Base-by-base conservation (phyloP, 768 basidiomycete species). In the Udeniomyces megalosporus region DNA sequence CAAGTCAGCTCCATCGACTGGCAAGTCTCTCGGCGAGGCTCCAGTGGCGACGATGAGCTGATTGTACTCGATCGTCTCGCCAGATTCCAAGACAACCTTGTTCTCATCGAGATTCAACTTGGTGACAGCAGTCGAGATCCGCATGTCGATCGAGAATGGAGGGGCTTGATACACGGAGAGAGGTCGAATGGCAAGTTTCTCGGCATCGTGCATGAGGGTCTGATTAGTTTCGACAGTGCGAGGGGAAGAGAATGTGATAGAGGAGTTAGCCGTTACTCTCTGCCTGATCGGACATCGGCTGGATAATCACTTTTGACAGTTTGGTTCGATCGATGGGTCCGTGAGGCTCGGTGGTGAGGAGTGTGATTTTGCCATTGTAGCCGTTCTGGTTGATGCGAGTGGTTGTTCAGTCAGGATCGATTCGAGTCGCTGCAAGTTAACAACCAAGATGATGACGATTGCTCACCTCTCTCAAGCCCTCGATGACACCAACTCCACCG, bases 301-400 rank as follows among this genome's bases (percentile, higher is more conserved):
- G n/a, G n/a, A n/a, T n/a, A n/a, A n/a, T n/a, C n/a, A n/a, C n/a
- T n/a, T 95, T 93, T 74, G 87, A 88, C 59, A 93, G 77, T 74
- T 86, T 92, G 47, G 91, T 91, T 64, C 89, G 79, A 74, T 95
- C 91, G 65, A 92, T 85, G 1, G 91, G 90, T 11, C 83, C 77
- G 71, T 90, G 77, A 1, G 77, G 73, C 74, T 95, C 91, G 69
- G 83, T 82, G n/a, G 84, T 81, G 28, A 92, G 72, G 57, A 93
- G 74, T 3, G 82, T 86, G 70, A 95, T 86, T 4, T 82, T 78
- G n/a, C 80, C 83, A 35, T 77, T 76, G 75, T 82, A 95, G 4
- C 84, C 86, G 69, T 87, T 79, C 85, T 91, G 67, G 29, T 20
- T 38, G 10, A 22, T 10, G 20, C 3, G 17, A 46, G 32, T 4